A percentile compares a stretch with the other conserved stretches of the same genome.
Conservation (phyloP, 2,329 filamentous ascomycete species). For the Cladosporium velox region DNA sequence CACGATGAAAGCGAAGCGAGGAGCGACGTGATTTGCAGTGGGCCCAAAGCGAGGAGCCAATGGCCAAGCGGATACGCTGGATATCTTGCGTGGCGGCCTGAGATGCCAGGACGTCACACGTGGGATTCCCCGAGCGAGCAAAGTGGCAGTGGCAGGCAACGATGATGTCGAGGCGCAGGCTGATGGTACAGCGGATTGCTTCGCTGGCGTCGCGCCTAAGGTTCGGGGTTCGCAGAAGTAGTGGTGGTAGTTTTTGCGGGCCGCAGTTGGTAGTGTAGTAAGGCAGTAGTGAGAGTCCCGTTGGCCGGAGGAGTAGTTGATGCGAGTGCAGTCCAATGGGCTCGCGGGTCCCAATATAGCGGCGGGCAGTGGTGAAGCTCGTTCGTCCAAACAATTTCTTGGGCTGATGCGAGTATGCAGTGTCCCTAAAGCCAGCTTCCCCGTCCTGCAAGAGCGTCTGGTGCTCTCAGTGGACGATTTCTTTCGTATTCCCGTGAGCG, state of each 20-base stretch:
- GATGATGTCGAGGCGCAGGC: slow-evolving; percentile 18
- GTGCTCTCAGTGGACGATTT: neutral
- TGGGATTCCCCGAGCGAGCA: slow-evolving; percentile 3
- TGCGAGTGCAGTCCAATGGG: slow-evolving; percentile 16
- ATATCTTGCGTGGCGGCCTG: slow-evolving; percentile 18
- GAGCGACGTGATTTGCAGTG: slow-evolving; percentile 10
- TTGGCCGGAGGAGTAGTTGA: neutral
- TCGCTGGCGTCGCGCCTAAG: slow-evolving; percentile 18
- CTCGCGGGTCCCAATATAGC: slow-evolving; percentile 11
- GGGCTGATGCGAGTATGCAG: slow-evolving; percentile 4
- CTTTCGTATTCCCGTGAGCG: slow-evolving; percentile 10
- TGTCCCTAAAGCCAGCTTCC: slow-evolving; percentile 12
- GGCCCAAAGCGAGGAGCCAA: slow-evolving; percentile 3
- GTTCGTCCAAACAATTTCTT: neutral
- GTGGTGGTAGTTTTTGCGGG: neutral
- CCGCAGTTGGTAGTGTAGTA: neutral
- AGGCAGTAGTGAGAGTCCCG: neutral
- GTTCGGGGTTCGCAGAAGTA: slow-evolving; percentile 10
- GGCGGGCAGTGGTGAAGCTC: neutral
- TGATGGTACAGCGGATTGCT: slow-evolving; percentile 15
- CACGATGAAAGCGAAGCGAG: slow-evolving; percentile 2
- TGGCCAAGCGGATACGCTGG: slow-evolving; percentile 8
- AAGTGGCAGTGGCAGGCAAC: slow-evolving; percentile 1
- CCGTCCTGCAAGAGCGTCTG: slow-evolving; percentile 9
- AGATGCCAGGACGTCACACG: slow-evolving; percentile 4